Percentiles rank a stretch among this genome's conserved stretches.
Conservation (phyloP, 106 monocot genomes). For the Triglochin maritima region DNA sequence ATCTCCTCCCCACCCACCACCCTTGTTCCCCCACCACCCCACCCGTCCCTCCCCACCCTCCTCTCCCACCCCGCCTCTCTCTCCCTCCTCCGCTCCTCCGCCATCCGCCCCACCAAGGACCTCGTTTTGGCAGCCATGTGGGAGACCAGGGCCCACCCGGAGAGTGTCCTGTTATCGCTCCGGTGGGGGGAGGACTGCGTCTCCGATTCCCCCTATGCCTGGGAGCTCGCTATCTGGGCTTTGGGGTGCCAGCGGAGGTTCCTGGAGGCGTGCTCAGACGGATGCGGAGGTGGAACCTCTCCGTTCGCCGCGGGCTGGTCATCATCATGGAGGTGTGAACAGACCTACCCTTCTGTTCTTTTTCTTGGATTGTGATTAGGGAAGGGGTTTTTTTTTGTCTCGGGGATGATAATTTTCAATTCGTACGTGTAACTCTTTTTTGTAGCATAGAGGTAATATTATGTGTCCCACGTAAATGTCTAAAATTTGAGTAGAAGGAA, state of each 20-base stretch:
- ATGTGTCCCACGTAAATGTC: background rate
- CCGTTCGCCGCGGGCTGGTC: slow-evolving; percentile 30
- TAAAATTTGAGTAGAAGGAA: background rate
- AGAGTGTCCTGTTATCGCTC: no score
- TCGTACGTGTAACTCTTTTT: background rate
- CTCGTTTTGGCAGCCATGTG: no score
- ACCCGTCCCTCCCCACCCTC: no score
- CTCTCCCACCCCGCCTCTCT: no score
- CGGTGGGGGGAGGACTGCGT: no score
- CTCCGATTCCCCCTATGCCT: no score
- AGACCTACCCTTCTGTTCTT: background rate
- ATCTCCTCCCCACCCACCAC: no score
- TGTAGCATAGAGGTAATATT: background rate
- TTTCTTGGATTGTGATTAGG: background rate
- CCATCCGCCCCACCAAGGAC: no score
- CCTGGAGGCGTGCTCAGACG: slow-evolving; percentile 35
- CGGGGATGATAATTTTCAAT: background rate
- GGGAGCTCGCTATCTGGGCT: slow-evolving; percentile 23
- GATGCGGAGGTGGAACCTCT: slow-evolving; percentile 36
- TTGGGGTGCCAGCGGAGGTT: slow-evolving; percentile 52
- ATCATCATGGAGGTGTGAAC: slow-evolving; percentile 58
- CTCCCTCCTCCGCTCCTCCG: no score
- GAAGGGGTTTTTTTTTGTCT: background rate
- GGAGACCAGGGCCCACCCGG: no score
- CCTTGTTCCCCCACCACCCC: no score